Evolutionary conservation across 192 early-diverging fungal species (phyloP), one percentile per base, ranked within the genome.

Genomic region (Coemansia guatemalensis): DNA sequence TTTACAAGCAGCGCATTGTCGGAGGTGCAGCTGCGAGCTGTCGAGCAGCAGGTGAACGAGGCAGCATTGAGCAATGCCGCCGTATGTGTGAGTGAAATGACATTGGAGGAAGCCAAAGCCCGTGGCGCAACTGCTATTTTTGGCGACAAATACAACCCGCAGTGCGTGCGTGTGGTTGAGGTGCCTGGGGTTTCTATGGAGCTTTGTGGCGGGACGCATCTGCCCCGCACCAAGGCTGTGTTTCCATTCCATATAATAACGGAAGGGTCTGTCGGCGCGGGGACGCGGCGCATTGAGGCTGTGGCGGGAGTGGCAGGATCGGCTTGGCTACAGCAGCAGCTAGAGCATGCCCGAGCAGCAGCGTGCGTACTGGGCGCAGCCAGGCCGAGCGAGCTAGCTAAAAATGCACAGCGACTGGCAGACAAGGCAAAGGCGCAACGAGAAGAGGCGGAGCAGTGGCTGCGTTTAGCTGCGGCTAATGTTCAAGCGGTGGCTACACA

Each of bases 171-270:
- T 57, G 95, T 99, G 23, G 92, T 99, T 22, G 80, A 87, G 48
- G 92, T 95, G 86, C 65, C 80, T 8, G 81, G 82, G n/a, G 83
- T 86, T 47, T 94, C 92, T 32, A 83, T 95, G 63, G 97, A 99
- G 73, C 94, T 99, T 70, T 99, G 97, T 73, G 94, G 97, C 71
- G 97, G 97, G 61, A 98, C 96, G 21, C 97, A 99, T 64, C 89
- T 97, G 69, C 84, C 81, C 33, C 85, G 86, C 72, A 96, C 97
- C 0, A 84, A 90, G 1, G 92, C 92, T 24, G 95, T 97, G 63
- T 95, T 91, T 77, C 83, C 86, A 35, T 89, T 96, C 71, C 84
- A 85, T 29, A 88, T 97, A 54, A 71, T 94, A 27, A 89, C 95
- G 62, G 97, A 99, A 68, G 66, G 82, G 25, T 91, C 89, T 60